These are phyloP conservation scores for Phytophthora pini DNA, from an alignment of 352 stramenopile species.

Conservation along the genomic window DNA sequence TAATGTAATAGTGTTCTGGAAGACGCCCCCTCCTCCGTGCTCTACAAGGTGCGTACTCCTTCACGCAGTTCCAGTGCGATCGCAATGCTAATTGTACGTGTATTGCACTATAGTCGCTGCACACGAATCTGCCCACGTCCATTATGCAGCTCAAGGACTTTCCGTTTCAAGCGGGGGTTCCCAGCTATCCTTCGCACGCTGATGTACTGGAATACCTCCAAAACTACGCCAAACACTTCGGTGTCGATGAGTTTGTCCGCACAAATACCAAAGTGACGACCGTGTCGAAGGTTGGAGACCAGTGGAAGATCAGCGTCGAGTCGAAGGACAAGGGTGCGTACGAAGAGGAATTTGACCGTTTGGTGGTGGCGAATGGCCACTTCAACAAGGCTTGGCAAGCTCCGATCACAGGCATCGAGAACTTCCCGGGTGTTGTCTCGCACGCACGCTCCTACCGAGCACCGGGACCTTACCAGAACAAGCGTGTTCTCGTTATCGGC, in stretches of 20 bases:
- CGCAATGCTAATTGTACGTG: background rate
- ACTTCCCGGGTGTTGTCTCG: slow-evolving; percentile 42
- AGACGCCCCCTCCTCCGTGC: slow-evolving; percentile 50
- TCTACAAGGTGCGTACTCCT: slow-evolving; percentile 58
- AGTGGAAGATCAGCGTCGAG: slow-evolving; percentile 47
- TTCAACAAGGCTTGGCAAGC: slow-evolving; percentile 61
- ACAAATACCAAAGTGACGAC: slow-evolving; percentile 53
- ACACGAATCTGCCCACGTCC: slow-evolving; percentile 73
- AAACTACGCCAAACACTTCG: slow-evolving; percentile 57
- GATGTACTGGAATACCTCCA: slow-evolving; percentile 69
- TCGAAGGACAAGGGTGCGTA: slow-evolving; percentile 46
- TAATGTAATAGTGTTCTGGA: too few relatives aligned
- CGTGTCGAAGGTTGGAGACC: slow-evolving; percentile 38
- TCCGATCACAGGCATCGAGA: slow-evolving; percentile 55
- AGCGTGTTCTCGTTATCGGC: slow-evolving; percentile 70
- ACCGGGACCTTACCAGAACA: slow-evolving; percentile 41
- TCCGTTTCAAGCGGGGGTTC: slow-evolving; percentile 45
- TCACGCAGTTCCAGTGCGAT: background rate
- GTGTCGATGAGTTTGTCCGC: slow-evolving; percentile 49
- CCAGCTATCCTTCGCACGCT: slow-evolving; percentile 63
- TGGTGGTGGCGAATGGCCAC: slow-evolving; percentile 75
- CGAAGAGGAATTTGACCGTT: slow-evolving; percentile 64
- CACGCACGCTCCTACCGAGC: slow-evolving; percentile 61
- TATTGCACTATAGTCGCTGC: slow-evolving; percentile 53
- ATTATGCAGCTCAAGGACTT: slow-evolving; percentile 79